These are phyloP conservation scores for Hordeum marinum DNA, from an alignment of 176 grass and related monocot species.

Conservation along the genomic window DNA sequence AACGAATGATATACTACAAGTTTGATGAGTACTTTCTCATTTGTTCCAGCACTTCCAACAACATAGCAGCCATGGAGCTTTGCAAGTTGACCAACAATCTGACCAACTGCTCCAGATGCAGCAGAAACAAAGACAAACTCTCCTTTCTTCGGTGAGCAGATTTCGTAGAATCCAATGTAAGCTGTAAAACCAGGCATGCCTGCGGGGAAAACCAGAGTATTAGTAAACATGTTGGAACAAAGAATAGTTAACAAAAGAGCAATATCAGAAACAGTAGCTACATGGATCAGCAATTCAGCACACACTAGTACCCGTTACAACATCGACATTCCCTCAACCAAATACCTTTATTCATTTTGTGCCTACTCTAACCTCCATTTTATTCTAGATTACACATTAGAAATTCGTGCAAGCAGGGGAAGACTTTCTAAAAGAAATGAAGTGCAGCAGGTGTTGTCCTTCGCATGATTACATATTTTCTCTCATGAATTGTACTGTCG, in stretches of 20 bases:
- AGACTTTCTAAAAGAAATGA: not conserved
- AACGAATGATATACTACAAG: not conserved
- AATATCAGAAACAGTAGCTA: not conserved
- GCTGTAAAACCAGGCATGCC: slow-evolving; percentile 97
- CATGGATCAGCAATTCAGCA: no score
- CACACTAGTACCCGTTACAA: no score
- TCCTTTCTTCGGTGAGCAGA: slow-evolving; percentile 73
- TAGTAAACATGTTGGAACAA: not conserved
- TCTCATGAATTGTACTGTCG: not conserved
- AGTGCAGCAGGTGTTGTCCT: not conserved
- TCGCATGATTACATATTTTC: not conserved
- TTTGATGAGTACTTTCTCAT: slow-evolving; percentile 1
- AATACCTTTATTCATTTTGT: not conserved
- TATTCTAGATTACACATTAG: not conserved
- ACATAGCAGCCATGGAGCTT: slow-evolving; percentile 92
- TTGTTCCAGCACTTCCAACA: slow-evolving; percentile 70
- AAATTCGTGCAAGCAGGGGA: not conserved
- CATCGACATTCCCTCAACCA: not conserved
- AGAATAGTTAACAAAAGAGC: not conserved
- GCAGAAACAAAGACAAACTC: slow-evolving; percentile 88
- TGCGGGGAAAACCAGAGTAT: not conserved
- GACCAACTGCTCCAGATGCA: slow-evolving; percentile 88
- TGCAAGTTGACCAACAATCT: slow-evolving; percentile 87
- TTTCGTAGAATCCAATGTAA: slow-evolving; percentile 76
- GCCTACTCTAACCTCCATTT: not conserved